Base-by-base conservation (phyloP, 257 asterid species). In the Eustoma russellianum region DNA sequence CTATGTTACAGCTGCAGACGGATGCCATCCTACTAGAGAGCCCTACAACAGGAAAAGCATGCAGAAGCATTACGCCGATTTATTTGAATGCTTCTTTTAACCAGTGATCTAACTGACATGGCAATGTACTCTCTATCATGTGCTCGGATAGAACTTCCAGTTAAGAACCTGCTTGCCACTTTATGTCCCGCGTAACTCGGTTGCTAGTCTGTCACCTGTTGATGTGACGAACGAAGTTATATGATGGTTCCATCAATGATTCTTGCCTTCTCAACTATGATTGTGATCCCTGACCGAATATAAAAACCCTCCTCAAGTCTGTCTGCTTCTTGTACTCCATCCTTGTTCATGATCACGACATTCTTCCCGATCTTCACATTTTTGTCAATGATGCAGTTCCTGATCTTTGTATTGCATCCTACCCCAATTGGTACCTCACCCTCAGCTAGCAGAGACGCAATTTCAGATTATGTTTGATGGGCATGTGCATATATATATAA, bases 371-470 rank as follows among this genome's bases (percentile, higher is more conserved):
- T 79, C 74, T 81, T 87, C 24, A 76, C 96, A 6, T 91, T 91
- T 80, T 91, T 91, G 83, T 91, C 98, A 34, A 91, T 87, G 55
- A 91, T 87, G 48, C 96, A 85, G 66, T 84, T 91, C 65, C 98
- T 83, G 78, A 90, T 90, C 69, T 82, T 90, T 7, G 98, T 74
- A 46, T 90, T 81, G 61, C 75, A 63, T 52, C 98, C 98, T 12
- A 90, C 75, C 53, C 98, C 96, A 14, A 90, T 72, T 0, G 96
- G 97, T 9, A 90, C 94, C 59, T 78, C 86, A 41, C 93, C 96
- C 35, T 76, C 79, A 41, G 96, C 96, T 2, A 90, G 70, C 52
- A 79, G 78, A 18, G 96, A 78, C 18, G 98, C 96, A 28, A 90
- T 90, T 66, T 90, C 98, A 0, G 96, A 65, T 53, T 90, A 96